Conservation (phyloP, 1,284 basidiomycete genomes). For the Malassezia caprae region DNA sequence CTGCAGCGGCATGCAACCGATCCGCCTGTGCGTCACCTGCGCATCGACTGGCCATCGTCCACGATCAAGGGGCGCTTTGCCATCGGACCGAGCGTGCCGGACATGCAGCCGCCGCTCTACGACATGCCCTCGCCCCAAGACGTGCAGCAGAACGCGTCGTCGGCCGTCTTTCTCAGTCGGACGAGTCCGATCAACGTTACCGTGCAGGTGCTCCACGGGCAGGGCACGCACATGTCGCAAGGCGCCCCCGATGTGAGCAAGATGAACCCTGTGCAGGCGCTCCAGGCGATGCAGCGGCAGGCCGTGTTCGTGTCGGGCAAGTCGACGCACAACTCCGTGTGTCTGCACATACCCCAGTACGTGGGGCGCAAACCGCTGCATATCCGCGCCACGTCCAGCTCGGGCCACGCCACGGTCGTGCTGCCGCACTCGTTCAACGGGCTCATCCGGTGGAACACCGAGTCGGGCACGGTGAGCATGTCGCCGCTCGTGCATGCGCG, state of each 20-base stretch:
- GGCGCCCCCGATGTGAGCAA: not conserved
- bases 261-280: not conserved
- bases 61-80: conserved; percentile 33
- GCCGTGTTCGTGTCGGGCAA: conserved; percentile 10
- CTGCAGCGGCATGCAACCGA: conserved; percentile 4
- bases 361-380: conserved; percentile 24
- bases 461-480: conserved; percentile 27
- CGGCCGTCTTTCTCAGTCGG: conserved; percentile 24
- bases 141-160: conserved; percentile 16
- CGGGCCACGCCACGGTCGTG: conserved; percentile 26
- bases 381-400: conserved; percentile 23
- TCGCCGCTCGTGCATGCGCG: conserved; percentile 22
- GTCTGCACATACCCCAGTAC: conserved; percentile 18
- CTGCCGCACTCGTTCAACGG: conserved; percentile 32
- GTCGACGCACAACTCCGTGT: conserved; percentile 11
- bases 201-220: conserved; percentile 21
- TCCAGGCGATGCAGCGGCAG: conserved; percentile 2
- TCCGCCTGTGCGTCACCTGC: conserved; percentile 23
- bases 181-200: conserved; percentile 26
- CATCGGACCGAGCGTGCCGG: conserved; percentile 26
- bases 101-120: conserved; percentile 26
- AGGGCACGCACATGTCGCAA: not conserved
- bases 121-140: conserved; percentile 21
- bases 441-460: conserved; percentile 30
- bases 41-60: conserved; percentile 30